These are phyloP conservation scores for Eucalyptus erythrocorys DNA, from an alignment of 345 rosid species.

Conservation along the genomic window DNA sequence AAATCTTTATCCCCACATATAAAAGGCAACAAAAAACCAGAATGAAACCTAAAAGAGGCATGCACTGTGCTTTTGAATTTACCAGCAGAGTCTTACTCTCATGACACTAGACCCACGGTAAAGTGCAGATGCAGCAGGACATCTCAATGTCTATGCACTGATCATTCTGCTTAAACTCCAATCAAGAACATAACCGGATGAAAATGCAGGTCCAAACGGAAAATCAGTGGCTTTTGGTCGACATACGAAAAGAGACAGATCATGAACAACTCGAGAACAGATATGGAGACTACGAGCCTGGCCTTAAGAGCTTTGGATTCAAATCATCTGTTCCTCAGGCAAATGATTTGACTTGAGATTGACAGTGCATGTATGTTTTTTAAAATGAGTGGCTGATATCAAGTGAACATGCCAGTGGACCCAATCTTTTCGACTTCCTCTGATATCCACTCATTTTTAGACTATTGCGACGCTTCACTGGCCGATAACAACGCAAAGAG, in stretches of 20 bases:
- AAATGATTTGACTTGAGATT: not conserved
- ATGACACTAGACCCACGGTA: not conserved
- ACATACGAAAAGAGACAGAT: not conserved
- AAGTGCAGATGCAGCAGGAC: not conserved
- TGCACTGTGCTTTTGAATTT: not conserved
- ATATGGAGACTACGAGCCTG: not conserved
- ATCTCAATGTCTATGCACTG: not conserved
- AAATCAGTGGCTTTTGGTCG: not conserved
- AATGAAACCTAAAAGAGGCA: not conserved
- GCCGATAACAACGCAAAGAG: not conserved
- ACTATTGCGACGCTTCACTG: not conserved
- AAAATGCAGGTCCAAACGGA: not conserved
- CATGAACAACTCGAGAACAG: not conserved
- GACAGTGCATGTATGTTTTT: not conserved
- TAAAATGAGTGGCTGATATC: not conserved
- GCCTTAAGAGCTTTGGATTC: not conserved
- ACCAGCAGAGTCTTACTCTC: not conserved
- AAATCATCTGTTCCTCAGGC: not conserved
- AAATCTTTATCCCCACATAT: not conserved
- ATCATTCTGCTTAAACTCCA: not conserved
- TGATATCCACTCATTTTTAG: not conserved
- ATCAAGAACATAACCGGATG: not conserved
- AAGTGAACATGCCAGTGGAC: not conserved
- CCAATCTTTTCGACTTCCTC: not conserved
- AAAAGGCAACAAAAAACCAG: not conserved